A percentile compares a stretch with the other conserved stretches of the same genome.
Conservation (phyloP, 768 basidiomycete species). For the Tylopilus plumbeoviolaceoides region DNA sequence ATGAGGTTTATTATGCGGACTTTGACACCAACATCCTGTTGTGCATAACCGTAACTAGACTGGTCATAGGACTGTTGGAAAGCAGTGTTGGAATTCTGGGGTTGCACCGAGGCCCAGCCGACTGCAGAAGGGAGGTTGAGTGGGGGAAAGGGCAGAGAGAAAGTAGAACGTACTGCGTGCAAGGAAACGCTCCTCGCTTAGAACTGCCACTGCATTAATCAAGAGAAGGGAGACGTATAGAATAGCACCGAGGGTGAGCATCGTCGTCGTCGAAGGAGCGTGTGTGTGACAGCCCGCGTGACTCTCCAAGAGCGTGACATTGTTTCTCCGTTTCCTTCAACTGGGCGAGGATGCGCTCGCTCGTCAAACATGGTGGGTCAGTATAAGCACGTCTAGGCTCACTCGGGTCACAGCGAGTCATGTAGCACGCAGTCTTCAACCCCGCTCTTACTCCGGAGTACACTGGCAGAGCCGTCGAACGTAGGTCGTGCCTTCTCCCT, state of each 20-base stretch:
- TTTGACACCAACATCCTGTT: constrained; percentile 70
- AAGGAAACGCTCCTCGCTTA: constrained; percentile 96
- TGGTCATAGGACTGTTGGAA: constrained; percentile 72
- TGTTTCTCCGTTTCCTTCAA: not conserved
- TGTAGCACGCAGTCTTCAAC: constrained; percentile 11
- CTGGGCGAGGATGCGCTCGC: constrained; percentile 21
- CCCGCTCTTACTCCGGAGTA: constrained; percentile 20
- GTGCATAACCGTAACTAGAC: constrained; percentile 50
- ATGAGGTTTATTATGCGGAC: constrained; percentile 87
- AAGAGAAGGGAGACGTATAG: constrained; percentile 85
- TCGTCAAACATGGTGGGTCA: constrained; percentile 27
- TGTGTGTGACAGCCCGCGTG: constrained; percentile 20
- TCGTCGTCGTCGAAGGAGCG: constrained; percentile 27
- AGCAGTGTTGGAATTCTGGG: constrained; percentile 49
- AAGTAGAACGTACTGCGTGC: constrained; percentile 65
- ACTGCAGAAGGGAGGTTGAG: constrained; percentile 47
- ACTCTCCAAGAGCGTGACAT: constrained; percentile 15
- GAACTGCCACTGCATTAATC: constrained; percentile 91
- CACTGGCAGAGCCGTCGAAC: constrained; percentile 40
- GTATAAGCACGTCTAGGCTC: not conserved
- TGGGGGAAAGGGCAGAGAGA: not conserved
- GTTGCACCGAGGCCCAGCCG: constrained; percentile 78
- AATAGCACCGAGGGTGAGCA: constrained; percentile 65
- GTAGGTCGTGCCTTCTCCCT: constrained; percentile 32
- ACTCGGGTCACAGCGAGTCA: constrained; percentile 10